A percentile compares a stretch with the other conserved stretches of the same genome.
These are phyloP conservation scores for Neohortaea acidophila DNA, from an alignment of 495 filamentous ascomycete species.

Conservation along the genomic window DNA sequence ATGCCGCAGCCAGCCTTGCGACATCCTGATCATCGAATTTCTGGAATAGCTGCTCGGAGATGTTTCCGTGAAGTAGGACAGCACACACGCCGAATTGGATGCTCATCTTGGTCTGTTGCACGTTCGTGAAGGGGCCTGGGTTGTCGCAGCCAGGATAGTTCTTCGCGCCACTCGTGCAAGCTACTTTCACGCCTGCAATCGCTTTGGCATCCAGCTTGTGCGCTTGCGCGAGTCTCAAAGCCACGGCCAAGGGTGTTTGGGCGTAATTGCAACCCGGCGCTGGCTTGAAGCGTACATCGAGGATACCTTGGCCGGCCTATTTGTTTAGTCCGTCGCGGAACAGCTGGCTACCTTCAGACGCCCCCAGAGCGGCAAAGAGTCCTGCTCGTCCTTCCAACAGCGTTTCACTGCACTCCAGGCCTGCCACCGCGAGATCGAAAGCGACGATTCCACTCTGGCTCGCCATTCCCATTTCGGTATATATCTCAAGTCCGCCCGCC, in stretches of 20 bases:
- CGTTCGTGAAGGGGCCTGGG: neutral
- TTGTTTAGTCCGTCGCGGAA: neutral
- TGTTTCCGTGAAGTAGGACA: neutral
- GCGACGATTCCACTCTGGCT: neutral
- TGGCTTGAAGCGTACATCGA: neutral
- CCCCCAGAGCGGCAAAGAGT: neutral
- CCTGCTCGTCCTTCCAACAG: neutral
- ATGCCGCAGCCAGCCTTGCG: neutral
- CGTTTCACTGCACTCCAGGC: neutral
- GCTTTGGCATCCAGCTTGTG: neutral
- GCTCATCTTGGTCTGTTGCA: conserved; percentile 1
- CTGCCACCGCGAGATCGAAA: neutral
- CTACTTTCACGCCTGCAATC: neutral
- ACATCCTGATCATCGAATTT: neutral
- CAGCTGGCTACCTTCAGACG: neutral
- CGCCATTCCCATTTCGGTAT: neutral
- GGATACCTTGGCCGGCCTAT: neutral
- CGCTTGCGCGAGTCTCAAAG: neutral
- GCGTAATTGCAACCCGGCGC: neutral
- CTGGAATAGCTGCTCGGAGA: neutral
- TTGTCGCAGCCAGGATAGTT: conserved; percentile 1
- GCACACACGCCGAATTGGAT: neutral
- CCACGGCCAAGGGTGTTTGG: neutral
- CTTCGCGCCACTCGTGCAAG: neutral
- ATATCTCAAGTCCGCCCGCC: neutral